Evolutionary conservation across 352 stramenopile genomes (phyloP).

Genomic region (Albugo laibachii): DNA sequence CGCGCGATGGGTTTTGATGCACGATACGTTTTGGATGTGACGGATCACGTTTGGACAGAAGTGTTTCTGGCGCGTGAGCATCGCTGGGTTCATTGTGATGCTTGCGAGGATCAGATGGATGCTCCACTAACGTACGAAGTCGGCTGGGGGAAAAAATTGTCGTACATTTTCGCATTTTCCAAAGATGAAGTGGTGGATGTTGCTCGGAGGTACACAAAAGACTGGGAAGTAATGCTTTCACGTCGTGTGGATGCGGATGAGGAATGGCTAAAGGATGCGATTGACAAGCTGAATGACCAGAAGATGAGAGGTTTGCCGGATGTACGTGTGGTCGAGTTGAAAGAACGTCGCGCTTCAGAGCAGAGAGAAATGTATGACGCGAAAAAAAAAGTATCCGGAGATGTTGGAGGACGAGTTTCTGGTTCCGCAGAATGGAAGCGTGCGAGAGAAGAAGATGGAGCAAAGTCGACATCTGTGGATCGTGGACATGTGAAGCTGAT

Average conservation of each 20-base stretch:
- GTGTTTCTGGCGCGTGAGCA: slow-evolving; percentile 62
- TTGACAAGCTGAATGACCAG: slow-evolving; percentile 26
- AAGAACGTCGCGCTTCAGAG: slow-evolving; percentile 16
- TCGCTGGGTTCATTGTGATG: slow-evolving; percentile 87
- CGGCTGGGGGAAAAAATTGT: slow-evolving; percentile 88
- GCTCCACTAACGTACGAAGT: slow-evolving; percentile 87
- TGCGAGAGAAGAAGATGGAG: slow-evolving; percentile 42
- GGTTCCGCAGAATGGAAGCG: slow-evolving; percentile 64
- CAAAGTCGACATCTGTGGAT: background rate
- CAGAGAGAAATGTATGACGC: slow-evolving; percentile 20
- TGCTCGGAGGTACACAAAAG: slow-evolving; percentile 54
- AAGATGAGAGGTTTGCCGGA: slow-evolving; percentile 12
- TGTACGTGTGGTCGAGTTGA: slow-evolving; percentile 19
- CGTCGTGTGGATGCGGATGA: slow-evolving; percentile 48
- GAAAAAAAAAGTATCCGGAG: slow-evolving; percentile 15
- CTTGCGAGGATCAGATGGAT: slow-evolving; percentile 87
- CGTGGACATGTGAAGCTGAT: no score
- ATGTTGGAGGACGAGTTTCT: slow-evolving; percentile 53
- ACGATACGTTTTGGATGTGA: slow-evolving; percentile 86
- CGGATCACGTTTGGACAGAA: slow-evolving; percentile 92
- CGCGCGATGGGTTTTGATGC: slow-evolving; percentile 79
- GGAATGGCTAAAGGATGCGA: slow-evolving; percentile 28
- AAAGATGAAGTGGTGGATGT: slow-evolving; percentile 83
- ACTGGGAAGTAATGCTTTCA: slow-evolving; percentile 37
- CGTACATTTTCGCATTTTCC: slow-evolving; percentile 81